phyloP scores from a whole-genome alignment of 345 rosid genomes.

The Rubroshorea leprosula region DNA sequence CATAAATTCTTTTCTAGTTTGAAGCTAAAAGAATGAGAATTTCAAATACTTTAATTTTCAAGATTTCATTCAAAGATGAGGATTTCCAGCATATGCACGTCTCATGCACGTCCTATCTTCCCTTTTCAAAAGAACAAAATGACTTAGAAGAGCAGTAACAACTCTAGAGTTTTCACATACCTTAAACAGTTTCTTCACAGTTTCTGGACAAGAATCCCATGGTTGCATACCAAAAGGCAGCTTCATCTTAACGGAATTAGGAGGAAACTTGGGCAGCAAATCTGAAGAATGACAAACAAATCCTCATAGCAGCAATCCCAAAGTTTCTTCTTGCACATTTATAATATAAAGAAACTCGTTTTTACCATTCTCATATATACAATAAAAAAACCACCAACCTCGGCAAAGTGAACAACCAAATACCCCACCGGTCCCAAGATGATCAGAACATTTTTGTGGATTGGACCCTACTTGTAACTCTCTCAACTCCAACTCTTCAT shows the following conservation, averaged over 20 bases:
- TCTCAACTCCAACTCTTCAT: constrained; percentile 85
- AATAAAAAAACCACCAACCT: constrained; percentile 43
- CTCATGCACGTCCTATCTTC: constrained; percentile 2
- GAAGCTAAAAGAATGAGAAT: not conserved
- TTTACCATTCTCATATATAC: constrained; percentile 5
- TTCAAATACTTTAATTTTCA: not conserved
- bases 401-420: constrained; percentile 69
- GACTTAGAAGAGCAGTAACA: not conserved
- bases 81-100: not conserved
- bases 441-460: constrained; percentile 54
- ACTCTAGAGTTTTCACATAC: constrained; percentile 29
- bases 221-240: constrained; percentile 71
- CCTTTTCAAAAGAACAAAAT: constrained; percentile 3
- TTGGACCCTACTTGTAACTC: constrained; percentile 60
- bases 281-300: constrained; percentile 44
- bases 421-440: constrained; percentile 45
- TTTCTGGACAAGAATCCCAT: constrained; percentile 74
- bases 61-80: not conserved
- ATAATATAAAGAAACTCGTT: constrained; percentile 1
- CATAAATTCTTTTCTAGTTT: not conserved
- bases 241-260: constrained; percentile 75
- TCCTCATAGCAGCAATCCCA: constrained; percentile 13
- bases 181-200: constrained; percentile 91
- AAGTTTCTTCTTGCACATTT: not conserved
- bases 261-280: constrained; percentile 83